Evolutionary conservation across 129 eudicot genomes (phyloP).

Genomic region (sunflower (Helianthus annuus)): HanXRQr2.0-SUNRISE NC_035442.2:126148333-126148832

Average conservation of each 20-base stretch:
- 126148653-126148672: conserved; percentile 74
- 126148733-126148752: conserved; percentile 62
- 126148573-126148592: conserved; percentile 61
- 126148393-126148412: conserved; percentile 57
- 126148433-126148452: conserved; percentile 57
- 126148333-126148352: conserved; percentile 14
- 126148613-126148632: conserved; percentile 21
- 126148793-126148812: conserved; percentile 21
- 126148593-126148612: conserved; percentile 30
- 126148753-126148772: conserved; percentile 64
- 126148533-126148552: conserved; percentile 64
- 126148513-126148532: conserved; percentile 67
- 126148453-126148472: conserved; percentile 64
- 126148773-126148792: conserved; percentile 30
- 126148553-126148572: conserved; percentile 76
- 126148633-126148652: conserved; percentile 47
- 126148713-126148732: conserved; percentile 49
- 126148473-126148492: conserved; percentile 69
- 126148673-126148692: conserved; percentile 54
- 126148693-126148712: conserved; percentile 44
- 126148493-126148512: conserved; percentile 61
- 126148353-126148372: conserved; percentile 61
- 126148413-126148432: conserved; percentile 64
- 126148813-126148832: conserved; percentile 59
- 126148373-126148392: conserved; percentile 54